Conservation (phyloP, 176 grass and related monocot genomes). For the Pontederia paniculata region DNA sequence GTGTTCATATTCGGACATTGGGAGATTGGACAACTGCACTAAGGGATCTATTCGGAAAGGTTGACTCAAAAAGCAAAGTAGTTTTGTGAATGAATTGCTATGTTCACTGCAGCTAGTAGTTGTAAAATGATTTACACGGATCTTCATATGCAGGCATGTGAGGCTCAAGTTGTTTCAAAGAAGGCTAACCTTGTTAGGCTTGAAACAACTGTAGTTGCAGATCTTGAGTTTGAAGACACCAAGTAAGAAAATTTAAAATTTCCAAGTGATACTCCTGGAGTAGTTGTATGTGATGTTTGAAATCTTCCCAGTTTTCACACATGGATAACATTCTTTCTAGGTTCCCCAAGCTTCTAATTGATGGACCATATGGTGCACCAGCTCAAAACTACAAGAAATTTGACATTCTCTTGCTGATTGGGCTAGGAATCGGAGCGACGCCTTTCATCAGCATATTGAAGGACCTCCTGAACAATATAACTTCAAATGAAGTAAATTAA, state of each 20-base stretch:
- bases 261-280: neutral
- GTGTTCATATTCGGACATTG: conserved; percentile 92
- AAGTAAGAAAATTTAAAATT: conserved; percentile 36
- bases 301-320: conserved; percentile 3
- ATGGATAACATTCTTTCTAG: conserved; percentile 17
- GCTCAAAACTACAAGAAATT: conserved; percentile 99
- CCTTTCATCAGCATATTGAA: conserved; percentile 99
- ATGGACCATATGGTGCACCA: conserved; percentile 88
- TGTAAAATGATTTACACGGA: conserved; percentile 13
- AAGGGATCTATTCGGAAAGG: conserved; percentile 83
- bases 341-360: conserved; percentile 81
- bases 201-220: conserved; percentile 90
- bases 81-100: neutral
- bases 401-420: conserved; percentile 94
- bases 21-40: conserved; percentile 96
- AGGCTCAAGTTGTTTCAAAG: conserved; percentile 80
- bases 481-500: conserved; percentile 60
- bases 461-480: conserved; percentile 85
- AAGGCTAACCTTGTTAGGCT: conserved; percentile 91
- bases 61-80: conserved; percentile 27
- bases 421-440: conserved; percentile 93
- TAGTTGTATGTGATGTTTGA: neutral
- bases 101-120: neutral
- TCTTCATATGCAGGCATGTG: conserved; percentile 44
- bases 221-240: conserved; percentile 50